Conservation (phyloP, 306 rosid genomes). For the Dryas octopetala region DNA sequence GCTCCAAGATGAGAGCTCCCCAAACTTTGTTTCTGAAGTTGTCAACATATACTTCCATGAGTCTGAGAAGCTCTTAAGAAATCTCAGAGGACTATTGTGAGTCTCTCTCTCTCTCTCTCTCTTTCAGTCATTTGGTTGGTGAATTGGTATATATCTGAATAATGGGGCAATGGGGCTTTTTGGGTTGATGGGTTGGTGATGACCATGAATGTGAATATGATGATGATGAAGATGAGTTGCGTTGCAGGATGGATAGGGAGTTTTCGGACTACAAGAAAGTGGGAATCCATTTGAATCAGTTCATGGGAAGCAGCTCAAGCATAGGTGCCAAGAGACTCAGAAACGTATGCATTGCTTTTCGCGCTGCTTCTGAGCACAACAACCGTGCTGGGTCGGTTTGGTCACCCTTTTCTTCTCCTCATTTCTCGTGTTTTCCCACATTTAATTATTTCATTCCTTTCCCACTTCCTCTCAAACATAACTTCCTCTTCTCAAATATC, state of each 20-base stretch:
- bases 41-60: conserved; percentile 90
- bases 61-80: conserved; percentile 81
- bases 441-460: too few species aligned
- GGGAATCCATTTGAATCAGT: conserved; percentile 89
- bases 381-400: conserved; percentile 69
- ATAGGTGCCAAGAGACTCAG: conserved; percentile 92
- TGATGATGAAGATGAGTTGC: neutral
- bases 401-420: conserved; percentile 8
- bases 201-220: neutral
- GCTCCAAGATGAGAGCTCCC: conserved; percentile 87
- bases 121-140: too few species aligned
- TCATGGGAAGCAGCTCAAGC: conserved; percentile 94
- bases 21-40: conserved; percentile 88
- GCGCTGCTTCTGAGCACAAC: conserved; percentile 73
- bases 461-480: too few species aligned
- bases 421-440: conserved; percentile 14
- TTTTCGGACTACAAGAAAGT: conserved; percentile 71
- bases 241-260: conserved; percentile 64
- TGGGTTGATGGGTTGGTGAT: neutral
- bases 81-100: conserved; percentile 73
- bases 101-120: neutral
- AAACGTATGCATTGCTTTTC: conserved; percentile 88
- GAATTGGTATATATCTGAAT: too few species aligned
- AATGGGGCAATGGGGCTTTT: too few species aligned
- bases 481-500: too few species aligned